Base-by-base conservation (phyloP, 441 rosid species). In the Macaranga tanarius region DNA sequence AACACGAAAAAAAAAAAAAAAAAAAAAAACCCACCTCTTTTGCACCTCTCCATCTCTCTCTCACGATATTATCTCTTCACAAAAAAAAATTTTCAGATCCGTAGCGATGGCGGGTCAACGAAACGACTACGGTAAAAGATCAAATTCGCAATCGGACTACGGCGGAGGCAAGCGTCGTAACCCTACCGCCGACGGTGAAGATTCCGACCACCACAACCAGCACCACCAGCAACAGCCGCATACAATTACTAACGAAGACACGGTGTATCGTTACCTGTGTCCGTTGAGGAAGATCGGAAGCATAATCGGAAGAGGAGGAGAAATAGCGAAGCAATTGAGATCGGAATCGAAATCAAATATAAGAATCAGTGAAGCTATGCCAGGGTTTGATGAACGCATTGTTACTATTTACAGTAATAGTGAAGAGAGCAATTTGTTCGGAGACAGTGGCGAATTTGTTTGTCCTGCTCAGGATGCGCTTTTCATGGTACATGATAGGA, bases 251-350 rank as follows among this genome's bases (percentile, higher is more conserved):
- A 77, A 80, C 0, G 97, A 93, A 26, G 99, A 96, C 73, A 90
- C 99, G 1, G 98, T 96, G 7, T 96, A 77, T 73, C 84, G 99
- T n/a, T 96, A 93, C 75, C 75, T 96, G 47, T 96, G 99, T 73
- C 98, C 98, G 0, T 76, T 79, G n/a, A 87, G 89, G 82, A 96
- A 90, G 85, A 92, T 96, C 60, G 99, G 99, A 71, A 93, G 98
- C 71, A 89, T 96, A 51, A 96, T 96, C 47, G 99, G 99, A 48
- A 81, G 86, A 75, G 99, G 98, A 58, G 98, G 99, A 31, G 99
- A 93, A 65, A 96, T 93, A 72, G 94, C 86, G 4, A 93, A 93
- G 86, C 98, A 93, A 60, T 77, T 96, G 71, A 87, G 98, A 60
- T 77, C 76, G 16, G 98, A 96, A 26, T 93, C 92, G 50, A 93